Evolutionary conservation across 2,329 filamentous ascomycete genomes (phyloP).

Genomic region (Macrophomina pseudophaseolina): DNA sequence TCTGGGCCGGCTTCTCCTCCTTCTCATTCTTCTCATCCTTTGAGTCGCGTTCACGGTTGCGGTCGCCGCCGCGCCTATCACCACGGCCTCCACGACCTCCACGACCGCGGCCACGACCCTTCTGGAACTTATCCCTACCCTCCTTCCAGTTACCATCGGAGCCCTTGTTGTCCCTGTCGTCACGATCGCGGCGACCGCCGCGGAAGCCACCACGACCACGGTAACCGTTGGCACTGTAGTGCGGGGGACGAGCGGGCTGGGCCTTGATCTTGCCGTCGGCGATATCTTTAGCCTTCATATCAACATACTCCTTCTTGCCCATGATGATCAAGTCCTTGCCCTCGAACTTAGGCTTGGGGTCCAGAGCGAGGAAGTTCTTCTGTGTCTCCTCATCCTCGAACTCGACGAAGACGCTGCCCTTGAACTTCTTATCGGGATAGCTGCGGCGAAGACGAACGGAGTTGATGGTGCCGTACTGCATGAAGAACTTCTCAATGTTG

Average conservation of each 20-base stretch:
- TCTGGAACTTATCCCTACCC: constrained; percentile 39
- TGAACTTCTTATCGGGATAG: constrained; percentile 74
- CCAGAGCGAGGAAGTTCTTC: constrained; percentile 77
- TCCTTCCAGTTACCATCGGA: constrained; percentile 32
- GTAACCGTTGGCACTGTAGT: constrained; percentile 34
- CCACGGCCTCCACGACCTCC: constrained; percentile 27
- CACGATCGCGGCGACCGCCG: constrained; percentile 27
- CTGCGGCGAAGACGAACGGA: constrained; percentile 85
- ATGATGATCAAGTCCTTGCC: constrained; percentile 79
- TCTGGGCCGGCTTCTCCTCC: constrained; percentile 23
- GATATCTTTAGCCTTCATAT: constrained; percentile 54
- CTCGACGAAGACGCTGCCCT: constrained; percentile 95
- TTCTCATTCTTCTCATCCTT: constrained; percentile 15
- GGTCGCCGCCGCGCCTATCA: constrained; percentile 32
- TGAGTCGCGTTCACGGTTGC: constrained; percentile 26
- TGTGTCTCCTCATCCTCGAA: constrained; percentile 80
- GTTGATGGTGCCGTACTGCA: constrained; percentile 77
- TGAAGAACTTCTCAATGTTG: constrained; percentile 92
- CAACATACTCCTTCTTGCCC: constrained; percentile 85
- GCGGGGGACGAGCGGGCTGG: constrained; percentile 18
- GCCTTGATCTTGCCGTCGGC: constrained; percentile 48
- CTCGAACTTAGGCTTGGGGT: constrained; percentile 84
- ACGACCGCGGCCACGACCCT: constrained; percentile 30
- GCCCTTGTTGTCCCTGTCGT: constrained; percentile 35
- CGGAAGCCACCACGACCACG: constrained; percentile 37